Evolutionary conservation across 2,329 filamentous ascomycete species (phyloP), one percentile per base, ranked within the genome.

Genomic region (Ophiocordyceps robertsii): DNA sequence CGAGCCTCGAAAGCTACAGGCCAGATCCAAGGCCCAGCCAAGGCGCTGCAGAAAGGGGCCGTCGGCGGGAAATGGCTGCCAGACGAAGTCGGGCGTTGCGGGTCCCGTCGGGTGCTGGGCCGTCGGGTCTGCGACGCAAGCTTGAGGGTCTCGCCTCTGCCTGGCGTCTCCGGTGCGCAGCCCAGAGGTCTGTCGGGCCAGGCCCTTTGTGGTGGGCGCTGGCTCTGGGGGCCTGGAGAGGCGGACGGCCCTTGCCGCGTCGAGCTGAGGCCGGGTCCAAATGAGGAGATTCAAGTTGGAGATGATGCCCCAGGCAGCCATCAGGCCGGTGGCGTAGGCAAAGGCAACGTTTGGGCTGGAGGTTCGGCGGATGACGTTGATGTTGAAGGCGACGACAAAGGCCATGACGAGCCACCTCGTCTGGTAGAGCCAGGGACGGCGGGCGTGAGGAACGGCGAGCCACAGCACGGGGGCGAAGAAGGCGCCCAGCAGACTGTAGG

Each of bases 61-160:
- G 3, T 69, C 55, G 4, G 64, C 62, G 0, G 77, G 77, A 48
- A 72, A 82, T 1, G 66, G 57, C 53, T 82, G 69, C 77, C 77
- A 82, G 51, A 72, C 69, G 43, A 78, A 79, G 44, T 73, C 66
- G 38, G 61, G n/a, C n/a, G n/a, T n/a, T n/a, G n/a, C n/a, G n/a
- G n/a, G n/a, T n/a, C n/a, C 61, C 6, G 24, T 60, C 57, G 6
- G n/a, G 5, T 35, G 33, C 33, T 35, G 8, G 8, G 9, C 14
- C 33, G 24, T 35, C 17, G 13, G 7, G 8, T 35, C 13, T n/a
- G 17, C n/a, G 17, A 17, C 8, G 4, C 6, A 16, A 16, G 14
- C 17, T 16, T 16, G 30, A 11, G 5, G 14, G 5, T 11, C 59
- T 56, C 16, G 61, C 19, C 27, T 46, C 40, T 36, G 33, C n/a